Evolutionary conservation across 441 rosid genomes (phyloP).

Genomic region (Adansonia gregorii): DNA sequence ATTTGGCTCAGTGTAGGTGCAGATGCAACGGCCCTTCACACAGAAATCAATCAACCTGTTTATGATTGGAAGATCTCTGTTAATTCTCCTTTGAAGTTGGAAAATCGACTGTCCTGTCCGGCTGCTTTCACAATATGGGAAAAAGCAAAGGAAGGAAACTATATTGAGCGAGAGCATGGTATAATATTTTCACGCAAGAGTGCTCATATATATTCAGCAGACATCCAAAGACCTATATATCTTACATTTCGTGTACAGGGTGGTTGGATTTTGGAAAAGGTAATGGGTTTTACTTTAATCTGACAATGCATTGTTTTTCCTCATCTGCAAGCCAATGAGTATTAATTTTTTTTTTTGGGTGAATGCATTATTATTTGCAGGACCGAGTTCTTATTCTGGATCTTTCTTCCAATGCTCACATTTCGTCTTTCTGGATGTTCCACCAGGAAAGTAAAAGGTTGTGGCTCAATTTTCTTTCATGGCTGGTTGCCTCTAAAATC

Average conservation of each 20-base stretch:
- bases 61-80: conserved; percentile 97
- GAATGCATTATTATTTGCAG: conserved; percentile 49
- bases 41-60: conserved; percentile 90
- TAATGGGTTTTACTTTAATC: conserved; percentile 37
- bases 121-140: conserved; percentile 93
- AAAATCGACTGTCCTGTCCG: conserved; percentile 93
- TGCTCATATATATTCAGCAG: conserved; percentile 74
- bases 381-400: conserved; percentile 80
- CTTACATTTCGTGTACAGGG: conserved; percentile 82
- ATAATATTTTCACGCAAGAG: conserved; percentile 63
- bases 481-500: background rate
- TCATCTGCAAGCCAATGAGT: background rate
- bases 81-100: conserved; percentile 88
- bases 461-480: conserved; percentile 27
- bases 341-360: conserved; percentile 16
- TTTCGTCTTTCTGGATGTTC: conserved; percentile 93
- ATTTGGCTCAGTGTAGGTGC: conserved; percentile 91
- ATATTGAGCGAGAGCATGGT: conserved; percentile 71
- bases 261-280: conserved; percentile 97
- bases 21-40: conserved; percentile 90
- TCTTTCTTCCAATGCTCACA: conserved; percentile 64
- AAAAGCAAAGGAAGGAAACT: conserved; percentile 76
- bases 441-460: conserved; percentile 97
- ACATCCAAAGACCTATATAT: conserved; percentile 75
- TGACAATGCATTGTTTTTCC: conserved; percentile 18